These are phyloP conservation scores for Puya raimondii DNA, from an alignment of 176 grass and related monocot species.

Conservation along the genomic window DNA sequence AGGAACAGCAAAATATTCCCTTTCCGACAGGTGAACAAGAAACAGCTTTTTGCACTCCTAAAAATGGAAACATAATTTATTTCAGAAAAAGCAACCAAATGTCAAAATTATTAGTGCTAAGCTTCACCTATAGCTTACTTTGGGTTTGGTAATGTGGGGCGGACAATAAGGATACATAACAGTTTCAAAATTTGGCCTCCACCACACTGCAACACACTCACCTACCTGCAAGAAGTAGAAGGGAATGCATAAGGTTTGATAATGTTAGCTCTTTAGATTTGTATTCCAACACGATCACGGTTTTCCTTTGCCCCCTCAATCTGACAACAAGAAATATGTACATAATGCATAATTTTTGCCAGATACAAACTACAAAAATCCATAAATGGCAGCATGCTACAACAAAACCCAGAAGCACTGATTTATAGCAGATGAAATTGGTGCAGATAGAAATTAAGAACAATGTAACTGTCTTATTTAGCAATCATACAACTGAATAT, in stretches of 20 bases:
- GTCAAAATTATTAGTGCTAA: not conserved
- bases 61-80: not conserved
- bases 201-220: constrained; percentile 98
- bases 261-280: not conserved
- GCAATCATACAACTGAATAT: too few relatives aligned
- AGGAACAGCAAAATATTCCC: constrained; percentile 98
- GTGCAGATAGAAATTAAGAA: too few relatives aligned
- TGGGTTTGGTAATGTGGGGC: constrained; percentile 96
- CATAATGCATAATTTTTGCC: too few relatives aligned
- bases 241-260: not conserved
- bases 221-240: constrained; percentile 58
- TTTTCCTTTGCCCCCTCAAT: not conserved
- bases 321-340: too few relatives aligned
- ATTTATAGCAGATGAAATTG: too few relatives aligned
- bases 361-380: too few relatives aligned
- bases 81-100: not conserved
- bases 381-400: too few relatives aligned
- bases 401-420: too few relatives aligned
- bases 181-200: constrained; percentile 98
- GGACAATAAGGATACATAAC: constrained; percentile 99
- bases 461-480: too few relatives aligned
- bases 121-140: constrained; percentile 31
- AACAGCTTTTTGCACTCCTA: constrained; percentile 99
- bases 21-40: constrained; percentile 88
- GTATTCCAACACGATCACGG: not conserved